Evolutionary conservation across 2,329 filamentous ascomycete genomes (phyloP), one percentile per base, ranked within the genome.

Genomic region (Arthroderma sp.): DNA sequence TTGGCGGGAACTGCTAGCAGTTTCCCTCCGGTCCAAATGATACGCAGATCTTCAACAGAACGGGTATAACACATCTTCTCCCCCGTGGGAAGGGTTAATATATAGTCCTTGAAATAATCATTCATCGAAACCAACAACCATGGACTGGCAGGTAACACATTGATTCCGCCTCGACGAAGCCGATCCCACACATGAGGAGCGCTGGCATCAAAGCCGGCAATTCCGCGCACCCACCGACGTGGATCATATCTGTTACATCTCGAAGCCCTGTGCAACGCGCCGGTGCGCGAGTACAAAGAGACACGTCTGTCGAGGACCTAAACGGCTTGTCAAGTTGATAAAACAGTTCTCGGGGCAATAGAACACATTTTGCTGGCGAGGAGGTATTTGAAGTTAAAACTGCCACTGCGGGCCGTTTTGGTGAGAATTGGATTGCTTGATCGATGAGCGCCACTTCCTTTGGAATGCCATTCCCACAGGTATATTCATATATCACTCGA

Each of bases 311-410:
- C 6, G 33, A 15, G 5, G 31, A 31, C 5, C 40, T 33, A 9
- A 33, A 27, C 3, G 11, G 40, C 33, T 29, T 36, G 8, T 31
- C 29, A 22, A 22, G 15, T 10, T 22, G n/a, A 27, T 42, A 36
- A 11, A 36, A 27, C 7, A 42, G 33, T 8, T 36, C 27, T 9
- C 40, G 30, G 9, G 40, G n/a, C 3, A 36, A 33, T 15, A 42
- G 31, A 7, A 36, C 63, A 10, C 65, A 67, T 50, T 70, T 70
- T 0, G 68, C 68, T 1, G 62, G 62, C 0, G 66, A 68, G 1
- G 67, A 70, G 0, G 66, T 70, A 1, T 67, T 67, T n/a, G 63
- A 68, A 1, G 66, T 70, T 53, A 68, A 69, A 6, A 42, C 22
- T 11, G 29, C 69, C 68, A 3, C 68, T 65, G 3, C 68, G n/a